A percentile compares a stretch with the other conserved stretches of the same genome.
phyloP scores from a whole-genome alignment of 495 filamentous ascomycete genomes.

The Penicillium nucicola region DNA sequence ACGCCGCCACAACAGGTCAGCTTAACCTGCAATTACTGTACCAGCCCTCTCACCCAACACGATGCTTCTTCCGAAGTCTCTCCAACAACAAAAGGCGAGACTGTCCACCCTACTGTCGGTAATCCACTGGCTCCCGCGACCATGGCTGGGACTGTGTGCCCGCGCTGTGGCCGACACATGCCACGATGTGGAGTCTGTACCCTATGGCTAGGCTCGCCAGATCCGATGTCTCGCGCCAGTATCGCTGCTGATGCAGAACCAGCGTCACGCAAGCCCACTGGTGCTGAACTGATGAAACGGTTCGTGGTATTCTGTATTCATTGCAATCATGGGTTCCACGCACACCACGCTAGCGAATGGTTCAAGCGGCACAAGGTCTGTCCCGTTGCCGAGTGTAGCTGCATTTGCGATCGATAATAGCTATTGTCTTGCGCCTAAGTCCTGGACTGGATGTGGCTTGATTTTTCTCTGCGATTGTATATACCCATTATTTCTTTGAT shows the following conservation, averaged over 20 bases:
- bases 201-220: constrained; percentile 76
- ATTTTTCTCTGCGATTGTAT: constrained; percentile 5
- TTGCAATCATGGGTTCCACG: constrained; percentile 88
- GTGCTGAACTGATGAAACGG: constrained; percentile 41
- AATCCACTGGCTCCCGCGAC: constrained; percentile 34
- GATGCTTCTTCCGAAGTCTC: constrained; percentile 38
- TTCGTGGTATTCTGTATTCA: constrained; percentile 78
- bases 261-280: constrained; percentile 23
- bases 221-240: constrained; percentile 58
- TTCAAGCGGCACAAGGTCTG: constrained; percentile 78
- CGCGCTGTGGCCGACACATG: constrained; percentile 81
- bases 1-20: constrained; percentile 73
- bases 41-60: constrained; percentile 47
- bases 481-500: constrained; percentile 10
- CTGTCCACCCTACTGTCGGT: constrained; percentile 35
- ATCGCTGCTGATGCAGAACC: constrained; percentile 48
- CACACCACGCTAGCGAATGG: constrained; percentile 85
- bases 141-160: constrained; percentile 63
- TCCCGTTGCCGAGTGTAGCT: constrained; percentile 85
- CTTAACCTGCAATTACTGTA: constrained; percentile 81
- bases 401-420: constrained; percentile 61
- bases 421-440: not conserved
- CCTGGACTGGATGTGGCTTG: not conserved
- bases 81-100: constrained; percentile 29
- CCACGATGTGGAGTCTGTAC: constrained; percentile 88